Evolutionary conservation across 139 green algal species (phyloP).

Genomic region (Volvox reticuliferus): DNA sequence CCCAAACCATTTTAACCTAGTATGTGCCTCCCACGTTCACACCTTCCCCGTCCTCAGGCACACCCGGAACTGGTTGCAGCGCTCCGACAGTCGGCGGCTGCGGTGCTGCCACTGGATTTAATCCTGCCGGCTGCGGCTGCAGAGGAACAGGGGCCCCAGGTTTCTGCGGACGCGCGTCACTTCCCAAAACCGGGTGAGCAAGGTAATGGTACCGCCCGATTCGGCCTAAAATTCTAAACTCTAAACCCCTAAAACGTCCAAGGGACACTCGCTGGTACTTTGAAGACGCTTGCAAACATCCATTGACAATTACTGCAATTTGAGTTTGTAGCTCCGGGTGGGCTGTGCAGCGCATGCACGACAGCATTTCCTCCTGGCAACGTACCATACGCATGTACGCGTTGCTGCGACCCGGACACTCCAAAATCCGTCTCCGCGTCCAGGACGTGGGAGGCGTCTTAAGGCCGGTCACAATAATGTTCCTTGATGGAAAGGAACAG

Average conservation of each 20-base stretch:
- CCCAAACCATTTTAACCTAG: too few species aligned
- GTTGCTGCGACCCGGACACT: too few species aligned
- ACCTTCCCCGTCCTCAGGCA: neutral
- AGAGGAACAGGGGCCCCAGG: conserved; percentile 15
- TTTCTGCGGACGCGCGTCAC: neutral
- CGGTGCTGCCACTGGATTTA: conserved; percentile 58
- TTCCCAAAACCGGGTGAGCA: conserved; percentile 29
- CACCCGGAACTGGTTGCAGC: conserved; percentile 33
- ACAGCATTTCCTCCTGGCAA: too few species aligned
- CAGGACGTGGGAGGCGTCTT: neutral
- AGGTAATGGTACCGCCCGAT: neutral
- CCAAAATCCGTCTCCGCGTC: neutral
- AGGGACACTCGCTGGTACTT: neutral
- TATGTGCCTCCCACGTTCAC: neutral
- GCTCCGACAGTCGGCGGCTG: conserved; percentile 7
- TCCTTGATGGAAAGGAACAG: neutral
- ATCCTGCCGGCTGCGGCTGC: conserved; percentile 35
- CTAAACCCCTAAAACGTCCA: neutral
- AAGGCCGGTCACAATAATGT: neutral
- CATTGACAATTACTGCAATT: neutral
- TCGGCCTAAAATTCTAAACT: neutral
- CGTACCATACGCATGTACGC: too few species aligned
- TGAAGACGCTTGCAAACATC: neutral
- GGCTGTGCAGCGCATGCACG: too few species aligned
- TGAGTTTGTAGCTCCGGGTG: neutral